Conservation (phyloP, 345 rosid genomes). For the Salix exigua region DNA sequence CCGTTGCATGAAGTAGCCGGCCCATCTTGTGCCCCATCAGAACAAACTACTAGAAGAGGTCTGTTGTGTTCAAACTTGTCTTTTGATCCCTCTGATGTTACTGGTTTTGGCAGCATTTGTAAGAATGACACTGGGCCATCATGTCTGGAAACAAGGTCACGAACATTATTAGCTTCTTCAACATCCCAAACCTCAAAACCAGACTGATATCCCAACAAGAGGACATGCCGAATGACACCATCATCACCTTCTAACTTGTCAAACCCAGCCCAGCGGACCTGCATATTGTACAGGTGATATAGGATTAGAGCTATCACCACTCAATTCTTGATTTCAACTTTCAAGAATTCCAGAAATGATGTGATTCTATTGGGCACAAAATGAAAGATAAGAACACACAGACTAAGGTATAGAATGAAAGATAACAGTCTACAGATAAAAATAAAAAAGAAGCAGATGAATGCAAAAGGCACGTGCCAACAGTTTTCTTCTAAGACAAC, state of each 20-base stretch:
- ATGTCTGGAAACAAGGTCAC: slow-evolving; percentile 61
- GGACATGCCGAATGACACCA: slow-evolving; percentile 50
- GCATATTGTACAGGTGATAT: slow-evolving; percentile 15
- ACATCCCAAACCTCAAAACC: slow-evolving; percentile 99
- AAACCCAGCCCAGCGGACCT: slow-evolving; percentile 97
- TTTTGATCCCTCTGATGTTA: slow-evolving; percentile 27
- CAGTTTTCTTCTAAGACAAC: neutral
- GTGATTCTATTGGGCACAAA: neutral
- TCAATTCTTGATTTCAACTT: neutral
- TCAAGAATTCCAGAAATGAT: neutral
- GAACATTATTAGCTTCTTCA: slow-evolving; percentile 78
- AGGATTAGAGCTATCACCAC: slow-evolving; percentile 2
- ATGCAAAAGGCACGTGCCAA: neutral
- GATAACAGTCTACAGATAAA: neutral
- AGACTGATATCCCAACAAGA: slow-evolving; percentile 71
- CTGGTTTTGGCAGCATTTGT: slow-evolving; percentile 78
- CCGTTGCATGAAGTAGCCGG: slow-evolving; percentile 33
- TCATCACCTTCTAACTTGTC: slow-evolving; percentile 70
- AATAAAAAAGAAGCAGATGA: neutral
- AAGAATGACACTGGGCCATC: slow-evolving; percentile 79
- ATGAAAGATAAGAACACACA: neutral
- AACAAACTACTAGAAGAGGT: slow-evolving; percentile 74
- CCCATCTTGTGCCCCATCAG: slow-evolving; percentile 51
- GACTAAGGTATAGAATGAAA: neutral
- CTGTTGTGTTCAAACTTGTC: slow-evolving; percentile 57